Evolutionary conservation across 2,329 filamentous ascomycete species (phyloP), one percentile per base, ranked within the genome.

Genomic region (Cadophora sp.): DNA sequence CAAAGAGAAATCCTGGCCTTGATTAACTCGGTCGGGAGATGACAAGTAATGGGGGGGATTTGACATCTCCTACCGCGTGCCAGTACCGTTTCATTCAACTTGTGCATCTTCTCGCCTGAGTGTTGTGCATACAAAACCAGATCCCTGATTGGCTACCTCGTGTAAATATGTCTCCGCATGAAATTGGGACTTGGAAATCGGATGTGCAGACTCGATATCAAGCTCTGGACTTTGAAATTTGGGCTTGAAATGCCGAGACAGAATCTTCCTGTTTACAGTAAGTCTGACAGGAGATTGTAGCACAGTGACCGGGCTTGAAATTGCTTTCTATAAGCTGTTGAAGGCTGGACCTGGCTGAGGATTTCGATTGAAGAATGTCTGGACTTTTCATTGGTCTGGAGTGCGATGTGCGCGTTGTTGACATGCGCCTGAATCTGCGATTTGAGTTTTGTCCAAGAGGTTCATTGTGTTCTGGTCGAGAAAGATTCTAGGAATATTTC

Each of bases 141-240:
- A 37, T 37, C n/a, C 11, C 53, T 37, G 53, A 58, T 58, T 37
- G 53, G 29, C 27, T 22, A 19, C 19, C n/a, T 58, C 53, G 53
- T 58, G 29, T 34, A 34, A 2, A 37, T 9, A 9, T 58, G 29
- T 19, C 53, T 34, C n/a, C n/a, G 53, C 53, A 58, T 34, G 29
- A 58, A 37, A 58, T 58, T 58, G 14, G 53, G 29, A 58, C 27
- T 34, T 58, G 43, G n/a, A 48, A 48, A 22, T 48, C 27, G 53
- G n/a, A 22, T 37, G 27, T 31, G 19, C 16, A 34, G 40, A 29
- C 5, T 37, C 7, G 29, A 34, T 11, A 37, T 34, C 31, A 22
- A 29, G 53, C 53, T 58, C 43, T 48, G 43, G 19, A 29, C n/a
- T 58, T 56, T 31, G n/a, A 19, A 58, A 31, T 58, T 58, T 58